Base-by-base conservation (phyloP, 1,139 yeast species). In the Pichia inconspicua region DNA sequence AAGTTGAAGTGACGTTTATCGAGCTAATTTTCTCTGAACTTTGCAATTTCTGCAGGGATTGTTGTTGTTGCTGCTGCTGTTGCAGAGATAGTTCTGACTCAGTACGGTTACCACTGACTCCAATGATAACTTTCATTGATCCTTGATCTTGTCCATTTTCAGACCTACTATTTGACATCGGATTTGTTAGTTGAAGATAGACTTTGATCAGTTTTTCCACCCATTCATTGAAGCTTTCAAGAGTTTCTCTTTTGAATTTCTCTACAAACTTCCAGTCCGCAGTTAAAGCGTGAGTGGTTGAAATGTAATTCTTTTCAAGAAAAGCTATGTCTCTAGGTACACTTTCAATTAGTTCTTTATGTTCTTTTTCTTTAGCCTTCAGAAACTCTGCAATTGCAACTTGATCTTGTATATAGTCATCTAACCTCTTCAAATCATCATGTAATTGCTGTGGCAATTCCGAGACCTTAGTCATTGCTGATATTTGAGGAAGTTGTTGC, bases 311-410 rank as follows among this genome's bases (percentile, higher is more conserved):
- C 57, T 81, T 75, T 48, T 75, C 74, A 51, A 92, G 68, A 57
- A 82, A 87, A 55, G 78, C 79, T 38, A 87, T 83, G 62, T 94
- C 98, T 51, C 86, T 76, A 15, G 97, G 96, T 43, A 92, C 83
- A 48, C 95, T 82, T 34, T 77, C 78, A 42, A 92, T 78, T 43
- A 85, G 71, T 49, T 80, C 83, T 46, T 78, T 76, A 57, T 89
- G 96, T 35, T 78, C 78, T 14, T 70, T 70, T 49, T 76, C 71
- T 53, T 82, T 84, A 25, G 82, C 75, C 54, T 81, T 80, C 51
- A 92, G 71, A 44, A 85, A 85, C 42, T 88, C 92, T 7, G 95
- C 84, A 47, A 86, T 84, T 50, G 84, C 77, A 49, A 84, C 86
- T 67, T 92, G 97, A 38, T 81, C 78, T 56, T 82, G 85, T 53